Conservation (phyloP, 139 green algal genomes). For the Asterochloris sp. region DNA sequence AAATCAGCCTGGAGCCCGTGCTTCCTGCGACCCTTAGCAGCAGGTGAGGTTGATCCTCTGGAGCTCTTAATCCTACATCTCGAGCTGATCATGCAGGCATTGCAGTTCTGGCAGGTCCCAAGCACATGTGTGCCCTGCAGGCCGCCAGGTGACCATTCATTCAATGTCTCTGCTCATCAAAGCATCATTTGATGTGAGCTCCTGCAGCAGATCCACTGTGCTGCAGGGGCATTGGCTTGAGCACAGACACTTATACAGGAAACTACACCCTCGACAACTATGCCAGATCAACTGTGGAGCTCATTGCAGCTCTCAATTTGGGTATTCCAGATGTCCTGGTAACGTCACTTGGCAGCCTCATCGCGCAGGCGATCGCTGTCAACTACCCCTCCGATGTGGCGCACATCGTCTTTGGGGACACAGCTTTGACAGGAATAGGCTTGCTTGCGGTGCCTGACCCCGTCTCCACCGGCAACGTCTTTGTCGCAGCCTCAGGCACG, state of each 20-base stretch:
- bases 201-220: not conserved
- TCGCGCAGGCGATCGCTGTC: not conserved
- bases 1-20: constrained; percentile 2
- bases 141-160: not conserved
- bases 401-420: not conserved
- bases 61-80: not conserved
- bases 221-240: constrained; percentile 5
- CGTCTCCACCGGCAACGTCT: not conserved
- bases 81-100: not conserved
- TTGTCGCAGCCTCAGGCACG: not conserved
- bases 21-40: constrained; percentile 1
- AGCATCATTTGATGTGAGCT: too few species aligned
- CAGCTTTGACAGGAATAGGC: not conserved
- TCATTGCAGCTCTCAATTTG: not conserved
- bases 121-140: not conserved
- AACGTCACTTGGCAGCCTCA: constrained; percentile 4
- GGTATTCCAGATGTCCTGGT: not conserved
- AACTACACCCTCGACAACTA: constrained; percentile 12
- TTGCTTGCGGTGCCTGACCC: not conserved
- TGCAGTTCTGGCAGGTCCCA: not conserved
- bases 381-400: not conserved
- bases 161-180: too few species aligned
- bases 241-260: not conserved
- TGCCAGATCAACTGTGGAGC: constrained; percentile 1
- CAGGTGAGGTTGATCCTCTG: not conserved